Percentiles rank a stretch among this genome's conserved stretches.
Conservation (phyloP, 176 grass and related monocot species). For the Themeda triandra region DNA sequence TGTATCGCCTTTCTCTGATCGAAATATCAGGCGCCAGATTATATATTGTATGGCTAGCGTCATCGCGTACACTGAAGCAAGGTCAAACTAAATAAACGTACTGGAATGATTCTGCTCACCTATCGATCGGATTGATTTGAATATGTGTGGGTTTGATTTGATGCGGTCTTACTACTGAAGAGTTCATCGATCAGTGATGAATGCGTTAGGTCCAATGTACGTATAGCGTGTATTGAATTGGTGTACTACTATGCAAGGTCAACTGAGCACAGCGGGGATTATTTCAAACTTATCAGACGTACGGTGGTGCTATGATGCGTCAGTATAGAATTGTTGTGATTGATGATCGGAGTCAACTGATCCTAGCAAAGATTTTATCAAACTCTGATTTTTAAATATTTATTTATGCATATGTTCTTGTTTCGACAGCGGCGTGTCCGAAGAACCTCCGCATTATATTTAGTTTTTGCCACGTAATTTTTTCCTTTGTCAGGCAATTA, state of each 20-base stretch:
- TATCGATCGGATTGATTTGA: background rate
- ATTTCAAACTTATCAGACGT: background rate
- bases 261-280: background rate
- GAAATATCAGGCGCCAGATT: background rate
- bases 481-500: background rate
- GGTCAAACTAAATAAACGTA: background rate
- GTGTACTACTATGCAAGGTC: background rate
- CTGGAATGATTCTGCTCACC: background rate
- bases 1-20: background rate
- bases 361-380: background rate
- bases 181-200: background rate
- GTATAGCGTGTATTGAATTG: background rate
- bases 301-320: background rate
- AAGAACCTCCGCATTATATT: background rate
- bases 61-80: background rate
- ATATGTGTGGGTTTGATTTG: slow-evolving; percentile 13
- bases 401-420: background rate
- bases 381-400: background rate
- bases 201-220: slow-evolving; percentile 22
- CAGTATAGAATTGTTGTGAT: background rate
- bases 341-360: slow-evolving; percentile 17
- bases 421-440: slow-evolving; percentile 15
- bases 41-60: background rate
- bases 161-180: slow-evolving; percentile 2
- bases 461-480: background rate